Conservation (phyloP, 345 rosid species). For the Acer negundo region DNA sequence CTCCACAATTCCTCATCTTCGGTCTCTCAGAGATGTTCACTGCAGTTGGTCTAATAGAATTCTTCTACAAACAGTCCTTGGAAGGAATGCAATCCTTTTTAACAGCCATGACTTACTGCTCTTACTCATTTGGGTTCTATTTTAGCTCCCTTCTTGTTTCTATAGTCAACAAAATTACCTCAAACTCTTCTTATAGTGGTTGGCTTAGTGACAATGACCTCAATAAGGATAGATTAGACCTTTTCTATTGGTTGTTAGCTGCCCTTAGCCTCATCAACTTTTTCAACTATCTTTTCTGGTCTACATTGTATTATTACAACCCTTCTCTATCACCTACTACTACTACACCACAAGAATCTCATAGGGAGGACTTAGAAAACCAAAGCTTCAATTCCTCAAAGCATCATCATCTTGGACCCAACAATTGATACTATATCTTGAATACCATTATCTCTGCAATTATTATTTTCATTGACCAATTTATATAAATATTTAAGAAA, state of each 20-base stretch:
- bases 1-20: constrained; percentile 64
- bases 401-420: neutral
- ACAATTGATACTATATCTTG: neutral
- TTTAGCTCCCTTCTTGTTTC: constrained; percentile 65
- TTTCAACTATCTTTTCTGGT: constrained; percentile 50
- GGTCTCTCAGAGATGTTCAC: constrained; percentile 75
- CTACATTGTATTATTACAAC: constrained; percentile 56
- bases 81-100: constrained; percentile 65
- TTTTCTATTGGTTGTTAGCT: constrained; percentile 75
- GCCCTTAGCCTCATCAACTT: constrained; percentile 56
- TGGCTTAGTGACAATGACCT: constrained; percentile 64
- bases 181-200: constrained; percentile 40
- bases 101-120: constrained; percentile 70
- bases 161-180: constrained; percentile 51
- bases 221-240: constrained; percentile 57
- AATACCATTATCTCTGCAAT: constrained; percentile 9
- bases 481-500: neutral
- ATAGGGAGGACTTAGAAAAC: constrained; percentile 35
- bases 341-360: constrained; percentile 16
- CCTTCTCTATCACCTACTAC: constrained; percentile 36
- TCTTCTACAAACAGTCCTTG: constrained; percentile 69
- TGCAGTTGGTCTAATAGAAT: constrained; percentile 65
- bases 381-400: constrained; percentile 27
- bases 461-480: constrained; percentile 6
- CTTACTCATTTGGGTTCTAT: constrained; percentile 67